A percentile compares a stretch with the other conserved stretches of the same genome.
Conservation (phyloP, 257 asterid species). For the Salvia rosmarinus region DNA sequence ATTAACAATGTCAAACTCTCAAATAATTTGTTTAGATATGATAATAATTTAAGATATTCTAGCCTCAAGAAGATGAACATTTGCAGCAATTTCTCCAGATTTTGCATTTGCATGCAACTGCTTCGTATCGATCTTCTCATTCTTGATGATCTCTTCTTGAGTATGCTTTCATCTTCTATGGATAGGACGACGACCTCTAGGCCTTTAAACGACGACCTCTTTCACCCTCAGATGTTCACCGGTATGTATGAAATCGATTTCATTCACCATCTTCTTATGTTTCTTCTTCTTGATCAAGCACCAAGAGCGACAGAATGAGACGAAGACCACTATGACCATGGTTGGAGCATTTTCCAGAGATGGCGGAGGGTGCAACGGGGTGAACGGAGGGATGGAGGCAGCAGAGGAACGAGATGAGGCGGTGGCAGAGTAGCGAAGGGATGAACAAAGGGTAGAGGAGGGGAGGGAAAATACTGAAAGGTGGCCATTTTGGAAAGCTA, state of each 20-base stretch:
- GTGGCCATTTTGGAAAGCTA: constrained; percentile 35
- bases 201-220: constrained; percentile 48
- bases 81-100: constrained; percentile 29
- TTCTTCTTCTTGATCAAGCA: constrained; percentile 50
- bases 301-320: constrained; percentile 45
- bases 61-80: constrained; percentile 22
- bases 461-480: constrained; percentile 24
- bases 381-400: constrained; percentile 10
- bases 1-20: too few relatives aligned
- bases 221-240: constrained; percentile 46
- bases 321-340: constrained; percentile 41
- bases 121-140: constrained; percentile 37
- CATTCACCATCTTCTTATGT: constrained; percentile 34
- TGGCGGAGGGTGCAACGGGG: constrained; percentile 33
- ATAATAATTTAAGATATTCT: constrained; percentile 7
- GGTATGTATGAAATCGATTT: constrained; percentile 40
- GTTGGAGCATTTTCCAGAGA: constrained; percentile 40
- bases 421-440: constrained; percentile 26
- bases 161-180: constrained; percentile 52
- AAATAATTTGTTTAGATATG: not conserved
- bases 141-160: constrained; percentile 51
- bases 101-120: constrained; percentile 31
- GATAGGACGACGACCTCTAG: constrained; percentile 46
- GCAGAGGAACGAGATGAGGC: constrained; percentile 18
- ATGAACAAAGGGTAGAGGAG: constrained; percentile 18